Evolutionary conservation across 140 eudicot genomes (phyloP).

Genomic region (Anethum foeniculum): DNA sequence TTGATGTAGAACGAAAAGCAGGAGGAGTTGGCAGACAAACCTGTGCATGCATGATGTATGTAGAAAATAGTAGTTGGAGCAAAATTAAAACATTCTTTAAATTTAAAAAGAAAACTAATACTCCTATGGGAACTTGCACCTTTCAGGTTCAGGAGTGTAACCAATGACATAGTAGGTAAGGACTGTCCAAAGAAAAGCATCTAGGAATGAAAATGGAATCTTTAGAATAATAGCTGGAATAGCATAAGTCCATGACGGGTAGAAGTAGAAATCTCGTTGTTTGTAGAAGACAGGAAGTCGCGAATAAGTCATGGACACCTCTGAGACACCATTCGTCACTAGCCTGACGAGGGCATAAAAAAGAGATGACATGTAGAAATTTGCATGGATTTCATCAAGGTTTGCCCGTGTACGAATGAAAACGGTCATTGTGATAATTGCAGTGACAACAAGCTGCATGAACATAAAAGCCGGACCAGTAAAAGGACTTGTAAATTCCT

Average conservation of each 20-base stretch:
- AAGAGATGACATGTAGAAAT: slow-evolving; percentile 43
- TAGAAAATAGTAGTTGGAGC: not conserved
- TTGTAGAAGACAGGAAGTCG: slow-evolving; percentile 68
- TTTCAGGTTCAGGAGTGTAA: slow-evolving; percentile 39
- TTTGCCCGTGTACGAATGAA: slow-evolving; percentile 48
- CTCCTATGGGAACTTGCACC: not conserved
- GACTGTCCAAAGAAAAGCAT: slow-evolving; percentile 46
- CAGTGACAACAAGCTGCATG: slow-evolving; percentile 41
- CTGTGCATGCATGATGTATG: slow-evolving; percentile 4
- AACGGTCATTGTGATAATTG: slow-evolving; percentile 37
- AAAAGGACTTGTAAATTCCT: not conserved
- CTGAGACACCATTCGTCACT: slow-evolving; percentile 64
- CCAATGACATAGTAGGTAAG: slow-evolving; percentile 58
- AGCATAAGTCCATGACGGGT: slow-evolving; percentile 71
- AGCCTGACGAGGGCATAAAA: slow-evolving; percentile 43
- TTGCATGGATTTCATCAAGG: slow-evolving; percentile 28
- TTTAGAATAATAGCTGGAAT: slow-evolving; percentile 53
- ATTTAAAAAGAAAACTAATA: not conserved
- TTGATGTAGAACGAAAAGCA: slow-evolving; percentile 11
- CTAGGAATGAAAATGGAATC: slow-evolving; percentile 49
- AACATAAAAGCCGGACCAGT: not conserved
- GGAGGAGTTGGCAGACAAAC: not conserved
- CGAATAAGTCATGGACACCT: slow-evolving; percentile 41
- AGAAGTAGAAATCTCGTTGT: slow-evolving; percentile 51
- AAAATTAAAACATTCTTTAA: not conserved